A percentile compares a stretch with the other conserved stretches of the same genome.
phyloP scores from a whole-genome alignment of 768 basidiomycete species.

The Saitozyma sp. region DNA sequence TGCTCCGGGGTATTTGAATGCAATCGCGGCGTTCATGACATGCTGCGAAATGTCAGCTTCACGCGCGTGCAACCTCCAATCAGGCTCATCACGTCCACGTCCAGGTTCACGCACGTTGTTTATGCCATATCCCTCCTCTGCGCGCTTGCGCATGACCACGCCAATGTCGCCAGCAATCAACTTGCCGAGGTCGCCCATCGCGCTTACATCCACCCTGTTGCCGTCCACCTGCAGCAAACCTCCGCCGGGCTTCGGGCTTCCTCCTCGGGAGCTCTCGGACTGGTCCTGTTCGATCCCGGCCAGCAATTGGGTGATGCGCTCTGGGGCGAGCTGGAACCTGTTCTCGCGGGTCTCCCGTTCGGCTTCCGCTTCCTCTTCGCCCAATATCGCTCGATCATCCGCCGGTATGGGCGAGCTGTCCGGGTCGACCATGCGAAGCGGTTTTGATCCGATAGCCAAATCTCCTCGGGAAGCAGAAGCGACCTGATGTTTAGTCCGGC shows the following conservation, averaged over 20 bases:
- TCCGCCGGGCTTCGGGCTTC: no score
- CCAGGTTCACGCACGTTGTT: constrained; percentile 34
- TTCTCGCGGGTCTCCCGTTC: no score
- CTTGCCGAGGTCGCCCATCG: not conserved
- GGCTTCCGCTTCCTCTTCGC: no score
- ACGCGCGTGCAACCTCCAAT: no score
- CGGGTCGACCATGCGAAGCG: not conserved
- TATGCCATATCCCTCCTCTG: constrained; percentile 47
- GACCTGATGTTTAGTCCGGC: constrained; percentile 6
- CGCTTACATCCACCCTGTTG: no score
- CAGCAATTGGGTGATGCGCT: no score
- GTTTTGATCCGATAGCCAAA: constrained; percentile 3
- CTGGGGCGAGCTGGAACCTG: no score
- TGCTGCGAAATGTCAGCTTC: constrained; percentile 27
- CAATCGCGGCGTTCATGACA: constrained; percentile 42
- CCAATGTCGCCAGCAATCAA: constrained; percentile 40
- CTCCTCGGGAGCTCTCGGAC: no score
- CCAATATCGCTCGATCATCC: not conserved
- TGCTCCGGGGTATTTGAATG: constrained; percentile 32
- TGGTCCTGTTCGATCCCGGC: no score
- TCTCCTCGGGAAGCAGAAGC: constrained; percentile 9
- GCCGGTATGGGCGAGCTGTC: not conserved
- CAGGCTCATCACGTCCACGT: not conserved
- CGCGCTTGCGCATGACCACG: constrained; percentile 39
- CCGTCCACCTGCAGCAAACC: no score